These are phyloP conservation scores for Pelargonium citronellum DNA, from an alignment of 441 rosid genomes.

Conservation along the genomic window DNA sequence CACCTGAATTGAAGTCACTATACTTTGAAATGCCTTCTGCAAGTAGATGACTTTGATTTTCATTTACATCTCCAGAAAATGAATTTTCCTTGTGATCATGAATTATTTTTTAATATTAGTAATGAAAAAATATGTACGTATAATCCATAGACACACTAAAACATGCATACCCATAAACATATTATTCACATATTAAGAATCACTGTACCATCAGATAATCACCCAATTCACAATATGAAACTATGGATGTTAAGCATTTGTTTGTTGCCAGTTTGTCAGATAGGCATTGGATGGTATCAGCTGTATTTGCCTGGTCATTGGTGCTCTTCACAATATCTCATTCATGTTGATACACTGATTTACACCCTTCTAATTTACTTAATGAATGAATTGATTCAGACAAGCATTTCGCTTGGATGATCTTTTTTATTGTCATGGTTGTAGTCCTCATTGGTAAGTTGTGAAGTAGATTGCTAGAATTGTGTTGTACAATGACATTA, in stretches of 20 bases:
- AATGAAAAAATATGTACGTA: background rate
- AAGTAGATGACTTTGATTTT: background rate
- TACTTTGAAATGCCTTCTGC: constrained; percentile 11
- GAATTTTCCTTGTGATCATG: background rate
- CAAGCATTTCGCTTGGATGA: too few species aligned
- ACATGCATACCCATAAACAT: background rate
- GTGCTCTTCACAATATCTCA: background rate
- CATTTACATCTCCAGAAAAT: background rate
- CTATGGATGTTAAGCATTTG: background rate
- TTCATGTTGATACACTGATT: too few species aligned
- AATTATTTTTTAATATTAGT: background rate
- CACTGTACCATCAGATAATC: background rate
- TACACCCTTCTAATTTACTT: too few species aligned
- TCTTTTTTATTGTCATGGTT: too few species aligned
- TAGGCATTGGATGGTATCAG: background rate
- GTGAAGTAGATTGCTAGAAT: too few species aligned
- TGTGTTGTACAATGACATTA: too few species aligned
- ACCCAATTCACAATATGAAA: background rate
- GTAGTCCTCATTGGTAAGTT: too few species aligned
- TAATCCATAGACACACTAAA: background rate
- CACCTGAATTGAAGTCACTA: background rate
- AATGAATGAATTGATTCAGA: too few species aligned
- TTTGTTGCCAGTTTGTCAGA: background rate
- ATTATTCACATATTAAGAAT: background rate
- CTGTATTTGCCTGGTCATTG: background rate